Conservation (phyloP, 1,284 basidiomycete species). For the Pseudozyma pruni region DNA sequence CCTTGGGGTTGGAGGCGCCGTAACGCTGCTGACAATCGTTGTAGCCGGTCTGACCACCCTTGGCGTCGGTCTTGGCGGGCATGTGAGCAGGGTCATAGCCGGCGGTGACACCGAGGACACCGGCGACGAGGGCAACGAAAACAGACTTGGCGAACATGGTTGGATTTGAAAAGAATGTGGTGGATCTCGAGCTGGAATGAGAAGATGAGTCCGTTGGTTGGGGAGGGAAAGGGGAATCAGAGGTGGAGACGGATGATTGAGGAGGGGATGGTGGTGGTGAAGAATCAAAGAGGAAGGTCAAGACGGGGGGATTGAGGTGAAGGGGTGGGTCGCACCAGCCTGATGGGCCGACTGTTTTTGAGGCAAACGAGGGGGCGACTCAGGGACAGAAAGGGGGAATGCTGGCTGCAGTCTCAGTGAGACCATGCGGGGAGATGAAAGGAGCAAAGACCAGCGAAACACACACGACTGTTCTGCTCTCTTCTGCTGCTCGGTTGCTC, state of each 20-base stretch:
- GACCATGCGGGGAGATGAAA: too few relatives aligned
- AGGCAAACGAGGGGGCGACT: neutral
- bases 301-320: neutral
- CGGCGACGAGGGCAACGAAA: constrained; percentile 46
- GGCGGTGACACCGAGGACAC: constrained; percentile 47
- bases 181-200: constrained; percentile 2
- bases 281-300: constrained; percentile 12
- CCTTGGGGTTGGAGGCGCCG: constrained; percentile 52
- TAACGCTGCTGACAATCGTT: constrained; percentile 62
- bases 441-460: too few relatives aligned
- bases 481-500: too few relatives aligned
- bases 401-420: too few relatives aligned
- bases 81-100: constrained; percentile 53
- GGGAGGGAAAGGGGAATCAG: constrained; percentile 4
- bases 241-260: constrained; percentile 2
- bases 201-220: constrained; percentile 7
- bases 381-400: too few relatives aligned
- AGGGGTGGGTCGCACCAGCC: too few relatives aligned
- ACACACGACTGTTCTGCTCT: too few relatives aligned
- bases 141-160: constrained; percentile 50
- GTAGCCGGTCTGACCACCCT: constrained; percentile 61
- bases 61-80: constrained; percentile 58
- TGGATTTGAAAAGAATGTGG: constrained; percentile 34
- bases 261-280: constrained; percentile 6
- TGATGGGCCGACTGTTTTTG: constrained; percentile 4